Evolutionary conservation across 2,329 filamentous ascomycete species (phyloP).

Genomic region (Calonectria hawksworthii): DNA sequence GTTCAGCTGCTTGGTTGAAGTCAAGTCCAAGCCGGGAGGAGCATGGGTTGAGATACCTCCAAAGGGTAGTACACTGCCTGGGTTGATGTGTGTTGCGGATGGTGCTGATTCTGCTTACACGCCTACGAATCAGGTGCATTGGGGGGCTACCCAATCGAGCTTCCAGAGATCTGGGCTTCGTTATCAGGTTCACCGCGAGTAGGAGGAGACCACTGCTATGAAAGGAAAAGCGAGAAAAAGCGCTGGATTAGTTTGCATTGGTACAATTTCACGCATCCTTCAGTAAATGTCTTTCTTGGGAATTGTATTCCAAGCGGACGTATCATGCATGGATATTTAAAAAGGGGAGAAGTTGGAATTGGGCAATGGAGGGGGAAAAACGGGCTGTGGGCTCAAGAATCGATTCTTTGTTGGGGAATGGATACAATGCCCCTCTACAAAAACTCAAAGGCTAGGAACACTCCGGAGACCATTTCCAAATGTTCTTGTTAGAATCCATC

Average conservation of each 20-base stretch:
- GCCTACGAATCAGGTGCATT: neutral
- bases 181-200: neutral
- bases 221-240: neutral
- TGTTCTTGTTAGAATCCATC: neutral
- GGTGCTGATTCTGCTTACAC: no score
- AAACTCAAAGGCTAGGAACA: neutral
- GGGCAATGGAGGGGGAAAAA: neutral
- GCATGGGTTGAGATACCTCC: neutral
- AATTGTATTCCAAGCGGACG: neutral
- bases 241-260: neutral
- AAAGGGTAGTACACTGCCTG: neutral
- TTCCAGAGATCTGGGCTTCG: neutral
- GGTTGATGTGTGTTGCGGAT: neutral
- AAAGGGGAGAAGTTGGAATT: neutral
- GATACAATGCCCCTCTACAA: neutral
- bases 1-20: slow-evolving; percentile 16
- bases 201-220: no score
- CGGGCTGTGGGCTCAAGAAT: neutral
- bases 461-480: neutral
- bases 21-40: slow-evolving; percentile 2
- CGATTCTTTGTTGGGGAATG: neutral
- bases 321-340: neutral
- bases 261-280: neutral
- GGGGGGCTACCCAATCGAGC: neutral
- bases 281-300: neutral